A percentile compares a stretch with the other conserved stretches of the same genome.
Conservation (phyloP, 768 basidiomycete genomes). For the Leccinum boreale region DNA sequence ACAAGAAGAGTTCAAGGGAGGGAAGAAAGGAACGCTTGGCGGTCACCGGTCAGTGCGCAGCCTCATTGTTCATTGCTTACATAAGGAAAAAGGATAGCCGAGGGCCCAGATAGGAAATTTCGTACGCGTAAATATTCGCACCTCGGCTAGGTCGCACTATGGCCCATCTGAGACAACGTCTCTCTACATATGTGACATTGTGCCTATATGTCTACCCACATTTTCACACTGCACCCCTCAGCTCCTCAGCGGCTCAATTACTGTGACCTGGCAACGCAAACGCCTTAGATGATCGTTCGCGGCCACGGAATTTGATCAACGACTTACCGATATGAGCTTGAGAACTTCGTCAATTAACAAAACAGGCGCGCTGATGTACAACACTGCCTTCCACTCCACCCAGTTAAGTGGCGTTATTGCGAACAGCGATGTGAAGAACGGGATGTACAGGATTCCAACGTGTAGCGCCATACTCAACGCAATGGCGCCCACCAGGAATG, state of each 20-base stretch:
- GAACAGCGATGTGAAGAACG: slow-evolving; percentile 90
- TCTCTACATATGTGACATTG: background rate
- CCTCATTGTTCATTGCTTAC: background rate
- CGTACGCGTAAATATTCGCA: background rate
- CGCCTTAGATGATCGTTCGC: background rate
- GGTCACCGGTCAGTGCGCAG: background rate
- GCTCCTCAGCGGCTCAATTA: slow-evolving; percentile 55
- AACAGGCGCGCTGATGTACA: slow-evolving; percentile 85
- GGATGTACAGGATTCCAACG: slow-evolving; percentile 93
- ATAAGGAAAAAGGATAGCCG: background rate
- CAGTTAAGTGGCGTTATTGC: slow-evolving; percentile 93
- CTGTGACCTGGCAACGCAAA: slow-evolving; percentile 40
- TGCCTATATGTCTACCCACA: background rate
- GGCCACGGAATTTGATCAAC: background rate
- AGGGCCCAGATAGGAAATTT: background rate
- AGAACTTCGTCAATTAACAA: slow-evolving; percentile 86
- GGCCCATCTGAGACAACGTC: background rate
- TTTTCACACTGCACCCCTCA: slow-evolving; percentile 23
- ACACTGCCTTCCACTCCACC: slow-evolving; percentile 92
- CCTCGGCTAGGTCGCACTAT: background rate
- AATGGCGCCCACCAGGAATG: slow-evolving; percentile 87
- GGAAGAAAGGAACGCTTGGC: background rate
- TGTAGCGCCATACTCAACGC: slow-evolving; percentile 90
- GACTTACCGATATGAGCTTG: slow-evolving; percentile 75
- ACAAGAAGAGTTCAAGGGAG: slow-evolving; percentile 1